Base-by-base conservation (phyloP, 148 eudicot genomes). In the Dysphania ambrosioides region DNA sequence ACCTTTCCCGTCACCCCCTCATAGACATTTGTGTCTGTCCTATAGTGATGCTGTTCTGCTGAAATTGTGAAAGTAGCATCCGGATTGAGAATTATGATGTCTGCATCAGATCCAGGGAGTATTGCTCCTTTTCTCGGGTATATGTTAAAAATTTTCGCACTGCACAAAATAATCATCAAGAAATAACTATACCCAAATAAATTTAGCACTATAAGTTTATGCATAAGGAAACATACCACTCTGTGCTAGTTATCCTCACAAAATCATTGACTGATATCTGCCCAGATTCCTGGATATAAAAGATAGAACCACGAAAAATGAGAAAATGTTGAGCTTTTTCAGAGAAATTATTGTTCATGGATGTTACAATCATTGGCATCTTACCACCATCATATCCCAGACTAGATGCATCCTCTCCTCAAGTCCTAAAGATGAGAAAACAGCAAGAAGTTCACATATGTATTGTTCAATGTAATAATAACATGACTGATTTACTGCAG, bases 341-440 rank as follows among this genome's bases (percentile, higher is more conserved):
- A 15, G 6, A 6, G 11, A 2, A 47, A 34, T 2, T 30, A 15
- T n/a, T 21, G 55, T 18, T 27, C 8, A 38, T 29, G 16, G 16
- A 12, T 24, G 68, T 24, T 76, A 36, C 16, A 34, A 38, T 1
- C 7, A 36, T 53, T 31, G 55, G 36, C 27, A 75, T 53, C 97
- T 82, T 83, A 95, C 99, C 99, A 95, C 97, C 97, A 95, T 85
- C 16, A 93, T 75, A 80, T 89, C 86, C 99, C 99, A 95, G 71
- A 95, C 86, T 77, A 95, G 82, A 85, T 88, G 96, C 96, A 95
- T 95, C 84, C 99, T 86, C 79, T 92, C 99, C 85, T 95, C 99
- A 58, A 95, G 86, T 70, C 99, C 97, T 95, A 63, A 21, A 75
- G 12, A 68, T 71, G 35, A 60, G 63, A 58, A 1, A 57, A 66